Evolutionary conservation across 106 monocot species (phyloP), one percentile per base, ranked within the genome.

Genomic region (Phalaenopsis equestris): DNA sequence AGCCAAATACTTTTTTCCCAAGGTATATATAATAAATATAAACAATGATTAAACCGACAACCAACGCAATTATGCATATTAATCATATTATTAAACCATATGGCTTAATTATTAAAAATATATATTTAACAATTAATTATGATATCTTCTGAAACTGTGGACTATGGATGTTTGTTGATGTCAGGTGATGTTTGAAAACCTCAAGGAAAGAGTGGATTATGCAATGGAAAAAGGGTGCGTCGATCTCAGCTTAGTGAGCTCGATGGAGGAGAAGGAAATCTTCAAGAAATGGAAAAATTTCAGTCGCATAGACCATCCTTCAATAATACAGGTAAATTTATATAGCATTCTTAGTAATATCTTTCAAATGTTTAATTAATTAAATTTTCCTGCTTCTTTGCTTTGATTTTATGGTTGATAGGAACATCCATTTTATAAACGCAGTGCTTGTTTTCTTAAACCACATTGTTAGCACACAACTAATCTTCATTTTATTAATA

Each of bases 251-350:
- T 76, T 83, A 30, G 19, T 84, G 17, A 23, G 42, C 21, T 67
- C 79, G 14, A 18, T 24, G 1, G 89, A 85, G 64, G 83, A 87
- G 15, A 52, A 52, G 23, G 41, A 78, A 7, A 76, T 82, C 2
- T 77, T 91, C 52, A 81, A 46, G 72, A 86, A 87, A 77, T 88
- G 88, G 88, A 80, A 73, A 5, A n/a, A 61, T 2, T 91, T 85
- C 68, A 77, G 84, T 19, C 78, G 76, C 41, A n/a, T 57, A 7
- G 78, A 91, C 6, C 91, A 91, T 65, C 88, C 91, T 9, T 42
- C 91, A 48, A 42, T 86, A 2, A 77, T 91, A 23, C 86, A 86
- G 84, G 90, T 91, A 67, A 23, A 65, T 24, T 65, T 65, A 65
- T 24, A 1, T 8, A 21, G 64, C 8, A 23, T 65, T 24, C 5